Evolutionary conservation across 306 rosid genomes (phyloP), one percentile per base, ranked within the genome.

Genomic region (Gleditsia sinensis): DNA sequence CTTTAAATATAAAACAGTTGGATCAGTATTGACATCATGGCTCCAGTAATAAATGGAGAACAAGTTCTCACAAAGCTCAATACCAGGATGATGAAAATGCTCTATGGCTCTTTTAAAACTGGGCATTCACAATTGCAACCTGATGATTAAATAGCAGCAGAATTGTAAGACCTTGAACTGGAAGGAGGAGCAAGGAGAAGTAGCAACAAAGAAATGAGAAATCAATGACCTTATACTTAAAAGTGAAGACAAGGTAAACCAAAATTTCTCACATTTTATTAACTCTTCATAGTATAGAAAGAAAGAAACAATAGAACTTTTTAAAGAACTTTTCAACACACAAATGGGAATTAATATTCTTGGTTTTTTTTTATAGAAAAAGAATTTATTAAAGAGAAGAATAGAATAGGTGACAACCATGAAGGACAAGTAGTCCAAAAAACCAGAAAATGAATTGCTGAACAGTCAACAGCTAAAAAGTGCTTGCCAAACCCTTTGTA

Each of bases 111-210:
- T 76, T 86, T 75, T 76, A 1, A 72, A 88, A 88, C 69, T 86
- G 90, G 67, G 83, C 71, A 67, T 81, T 85, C 71, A 86, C 87
- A 72, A 88, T 87, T 64, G 83, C 89, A 48, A 86, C 80, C 89
- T 86, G 74, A 19, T 39, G 79, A 66, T 19, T 5, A 66, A 68
- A 16, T 67, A 27, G 74, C 20, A 60, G 51, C 40, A 24, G 23
- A 56, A 28, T 28, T 11, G 13, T 16, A 43, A 36, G 32, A 39
- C 16, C 16, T 39, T 9, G 4, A 39, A 4, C 39, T 1, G 0
- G 30, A 37, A n/a, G 27, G 40, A 28, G 34, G 23, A 60, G 58
- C 25, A 25, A 19, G 60, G 17, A 48, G 33, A 39, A 23, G 32
- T 32, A 67, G 33, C 50, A 49, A 72, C 37, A 16, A 53, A 72